phyloP scores from a whole-genome alignment of 306 rosid genomes.

The Pyrus bretschneideri region DNA sequence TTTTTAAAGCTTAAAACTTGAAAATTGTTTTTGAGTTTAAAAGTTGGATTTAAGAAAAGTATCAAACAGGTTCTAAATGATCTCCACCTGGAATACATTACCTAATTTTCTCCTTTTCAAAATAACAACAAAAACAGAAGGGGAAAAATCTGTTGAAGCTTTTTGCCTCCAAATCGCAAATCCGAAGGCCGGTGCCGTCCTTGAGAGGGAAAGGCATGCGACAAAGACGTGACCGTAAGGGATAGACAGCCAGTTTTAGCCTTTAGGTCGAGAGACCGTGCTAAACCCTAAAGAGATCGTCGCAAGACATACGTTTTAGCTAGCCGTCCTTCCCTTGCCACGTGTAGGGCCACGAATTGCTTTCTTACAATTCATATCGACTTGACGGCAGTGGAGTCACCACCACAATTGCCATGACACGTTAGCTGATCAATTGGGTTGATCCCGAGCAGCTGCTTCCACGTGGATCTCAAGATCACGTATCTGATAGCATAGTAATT shows the following conservation, averaged over 20 bases:
- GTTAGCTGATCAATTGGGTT: not conserved
- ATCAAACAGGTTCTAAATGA: not conserved
- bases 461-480: slow-evolving; percentile 2
- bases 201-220: slow-evolving; percentile 37
- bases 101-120: not conserved
- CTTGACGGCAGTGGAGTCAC: not conserved
- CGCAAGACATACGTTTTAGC: not conserved
- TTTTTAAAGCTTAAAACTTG: too few relatives aligned
- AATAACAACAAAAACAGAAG: not conserved
- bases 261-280: not conserved
- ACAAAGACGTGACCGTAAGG: slow-evolving; percentile 36
- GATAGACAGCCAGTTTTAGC: not conserved
- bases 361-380: not conserved
- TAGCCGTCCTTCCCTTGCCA: not conserved
- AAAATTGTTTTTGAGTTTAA: too few relatives aligned
- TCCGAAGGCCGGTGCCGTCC: slow-evolving; percentile 52
- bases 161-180: not conserved
- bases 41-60: too few relatives aligned
- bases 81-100: not conserved
- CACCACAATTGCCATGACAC: not conserved
- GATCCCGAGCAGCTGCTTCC: not conserved
- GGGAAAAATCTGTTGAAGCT: not conserved
- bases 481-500: not conserved
- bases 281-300: not conserved
- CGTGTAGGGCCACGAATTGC: not conserved